Evolutionary conservation across 441 rosid genomes (phyloP).

Genomic region (Pelargonium citronellum): DNA sequence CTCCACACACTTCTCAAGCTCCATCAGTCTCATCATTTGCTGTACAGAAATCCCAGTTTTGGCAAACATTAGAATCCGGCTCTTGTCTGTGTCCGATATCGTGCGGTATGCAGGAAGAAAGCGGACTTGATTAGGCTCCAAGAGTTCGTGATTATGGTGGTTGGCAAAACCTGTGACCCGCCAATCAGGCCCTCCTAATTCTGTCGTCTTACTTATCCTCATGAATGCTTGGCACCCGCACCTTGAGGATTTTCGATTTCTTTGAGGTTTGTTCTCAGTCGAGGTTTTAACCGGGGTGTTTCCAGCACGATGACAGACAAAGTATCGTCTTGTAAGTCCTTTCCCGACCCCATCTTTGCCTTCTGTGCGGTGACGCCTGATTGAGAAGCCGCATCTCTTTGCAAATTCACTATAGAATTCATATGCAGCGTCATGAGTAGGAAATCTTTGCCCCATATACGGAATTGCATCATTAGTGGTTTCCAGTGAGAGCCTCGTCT

Average conservation of each 20-base stretch:
- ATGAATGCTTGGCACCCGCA: constrained; percentile 93
- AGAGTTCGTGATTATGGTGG: constrained; percentile 86
- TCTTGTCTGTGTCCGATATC: constrained; percentile 88
- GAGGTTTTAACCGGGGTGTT: constrained; percentile 72
- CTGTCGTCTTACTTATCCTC: constrained; percentile 72
- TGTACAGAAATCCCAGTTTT: constrained; percentile 91
- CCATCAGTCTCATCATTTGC: constrained; percentile 98
- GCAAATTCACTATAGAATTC: constrained; percentile 83
- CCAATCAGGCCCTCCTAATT: constrained; percentile 78
- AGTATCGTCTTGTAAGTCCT: constrained; percentile 91
- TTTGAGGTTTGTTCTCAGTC: constrained; percentile 70
- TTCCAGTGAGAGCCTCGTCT: constrained; percentile 60
- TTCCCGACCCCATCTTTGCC: constrained; percentile 96
- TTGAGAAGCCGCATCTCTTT: constrained; percentile 81
- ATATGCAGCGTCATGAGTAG: constrained; percentile 85
- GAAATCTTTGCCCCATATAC: constrained; percentile 75
- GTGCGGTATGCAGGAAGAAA: constrained; percentile 94
- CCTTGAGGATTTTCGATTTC: constrained; percentile 83
- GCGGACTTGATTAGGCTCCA: constrained; percentile 87
- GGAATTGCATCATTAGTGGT: constrained; percentile 56
- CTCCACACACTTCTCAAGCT: constrained; percentile 90
- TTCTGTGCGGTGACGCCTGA: constrained; percentile 91
- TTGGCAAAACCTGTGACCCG: constrained; percentile 84
- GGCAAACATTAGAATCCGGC: constrained; percentile 87
- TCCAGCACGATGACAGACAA: constrained; percentile 98